Conservation (phyloP, 2,329 filamentous ascomycete species). For the Aschersonia sp. region DNA sequence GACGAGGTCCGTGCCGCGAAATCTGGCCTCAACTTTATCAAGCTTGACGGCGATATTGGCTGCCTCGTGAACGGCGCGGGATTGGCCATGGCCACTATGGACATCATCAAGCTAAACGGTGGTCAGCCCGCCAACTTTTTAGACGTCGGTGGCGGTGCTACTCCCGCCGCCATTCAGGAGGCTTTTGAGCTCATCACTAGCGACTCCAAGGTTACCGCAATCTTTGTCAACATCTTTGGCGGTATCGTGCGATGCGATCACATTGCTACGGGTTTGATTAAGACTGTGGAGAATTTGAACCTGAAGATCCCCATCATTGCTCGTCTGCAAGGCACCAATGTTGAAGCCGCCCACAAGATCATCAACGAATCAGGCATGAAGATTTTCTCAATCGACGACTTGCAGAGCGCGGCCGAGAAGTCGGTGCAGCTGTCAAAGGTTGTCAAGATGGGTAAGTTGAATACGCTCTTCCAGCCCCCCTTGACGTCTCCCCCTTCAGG, state of each 20-base stretch:
- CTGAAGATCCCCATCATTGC: constrained; percentile 94
- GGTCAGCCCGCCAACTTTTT: constrained; percentile 96
- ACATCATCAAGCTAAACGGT: constrained; percentile 99
- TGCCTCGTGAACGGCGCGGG: constrained; percentile 98
- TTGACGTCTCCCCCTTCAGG: no score
- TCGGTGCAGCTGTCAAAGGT: constrained; percentile 98
- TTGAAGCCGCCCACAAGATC: constrained; percentile 80
- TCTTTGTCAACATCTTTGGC: constrained; percentile 99
- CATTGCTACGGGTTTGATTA: constrained; percentile 91
- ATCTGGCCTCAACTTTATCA: constrained; percentile 98
- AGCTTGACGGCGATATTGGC: constrained; percentile 97
- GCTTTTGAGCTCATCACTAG: constrained; percentile 98
- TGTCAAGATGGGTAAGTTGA: constrained; percentile 79
- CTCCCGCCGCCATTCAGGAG: constrained; percentile 88
- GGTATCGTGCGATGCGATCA: constrained; percentile 97
- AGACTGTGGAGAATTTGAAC: constrained; percentile 88
- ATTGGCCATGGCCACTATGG: constrained; percentile 99
- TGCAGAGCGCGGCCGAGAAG: constrained; percentile 95
- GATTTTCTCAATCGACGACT: constrained; percentile 98
- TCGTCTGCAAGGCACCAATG: constrained; percentile 95
- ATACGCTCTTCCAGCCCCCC: neutral
- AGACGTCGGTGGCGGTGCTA: constrained; percentile 95
- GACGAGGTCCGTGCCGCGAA: constrained; percentile 95
- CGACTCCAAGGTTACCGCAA: constrained; percentile 93
- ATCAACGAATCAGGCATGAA: constrained; percentile 97